Percentiles rank a stretch among this genome's conserved stretches.
phyloP scores from a whole-genome alignment of 495 filamentous ascomycete genomes.

The Acidomyces sp. region DNA sequence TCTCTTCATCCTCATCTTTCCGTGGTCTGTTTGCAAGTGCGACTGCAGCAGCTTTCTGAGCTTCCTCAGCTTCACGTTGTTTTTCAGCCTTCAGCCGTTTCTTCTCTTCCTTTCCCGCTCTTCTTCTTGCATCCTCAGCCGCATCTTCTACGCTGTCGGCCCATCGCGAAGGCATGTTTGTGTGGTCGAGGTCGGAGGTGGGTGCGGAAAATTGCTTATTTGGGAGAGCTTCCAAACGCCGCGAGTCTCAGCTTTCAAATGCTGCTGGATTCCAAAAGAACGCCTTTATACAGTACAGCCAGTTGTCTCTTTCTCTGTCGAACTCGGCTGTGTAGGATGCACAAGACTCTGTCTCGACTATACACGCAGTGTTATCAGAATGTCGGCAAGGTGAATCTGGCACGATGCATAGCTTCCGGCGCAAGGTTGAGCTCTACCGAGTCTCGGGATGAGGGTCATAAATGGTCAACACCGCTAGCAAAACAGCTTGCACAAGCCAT shows the following conservation, averaged over 20 bases:
- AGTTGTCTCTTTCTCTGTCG: too few relatives aligned
- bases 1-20: slow-evolving; percentile 2
- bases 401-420: slow-evolving; percentile 13
- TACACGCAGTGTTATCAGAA: slow-evolving; percentile 6
- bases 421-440: slow-evolving; percentile 20
- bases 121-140: slow-evolving; percentile 52
- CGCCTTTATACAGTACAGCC: too few relatives aligned
- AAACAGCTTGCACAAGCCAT: slow-evolving; percentile 74
- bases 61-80: slow-evolving; percentile 57
- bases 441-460: slow-evolving; percentile 10
- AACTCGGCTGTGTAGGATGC: slow-evolving; percentile 14
- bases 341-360: slow-evolving; percentile 11
- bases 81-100: slow-evolving; percentile 75
- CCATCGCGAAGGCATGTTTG: slow-evolving; percentile 55
- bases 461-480: slow-evolving; percentile 86
- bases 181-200: background rate
- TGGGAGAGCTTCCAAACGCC: slow-evolving; percentile 3
- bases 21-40: slow-evolving; percentile 10
- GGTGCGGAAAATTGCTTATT: background rate
- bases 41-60: slow-evolving; percentile 29
- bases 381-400: background rate
- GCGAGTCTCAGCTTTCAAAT: background rate
- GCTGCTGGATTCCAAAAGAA: too few relatives aligned
- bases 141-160: slow-evolving; percentile 66
- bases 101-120: slow-evolving; percentile 81